Percentiles rank a stretch among this genome's conserved stretches.
Conservation (phyloP, 1,284 basidiomycete species). For the Ceratobasidium sp. region DNA sequence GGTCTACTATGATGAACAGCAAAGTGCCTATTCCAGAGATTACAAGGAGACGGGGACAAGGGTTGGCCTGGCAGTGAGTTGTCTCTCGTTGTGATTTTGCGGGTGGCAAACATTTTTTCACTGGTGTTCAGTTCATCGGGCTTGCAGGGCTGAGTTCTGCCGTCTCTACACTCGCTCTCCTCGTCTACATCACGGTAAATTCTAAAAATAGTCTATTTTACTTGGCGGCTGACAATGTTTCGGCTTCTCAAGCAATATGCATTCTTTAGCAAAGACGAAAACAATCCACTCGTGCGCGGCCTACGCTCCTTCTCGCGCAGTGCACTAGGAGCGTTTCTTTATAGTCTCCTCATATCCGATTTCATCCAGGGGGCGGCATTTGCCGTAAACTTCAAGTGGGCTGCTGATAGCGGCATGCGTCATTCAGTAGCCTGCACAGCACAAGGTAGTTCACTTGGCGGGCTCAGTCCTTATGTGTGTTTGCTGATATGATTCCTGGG, state of each 20-base stretch:
- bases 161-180: constrained; percentile 14
- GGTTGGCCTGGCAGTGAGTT: constrained; percentile 2
- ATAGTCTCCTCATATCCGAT: constrained; percentile 24
- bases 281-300: constrained; percentile 9
- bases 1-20: constrained; percentile 18
- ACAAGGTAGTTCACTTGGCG: constrained; percentile 7
- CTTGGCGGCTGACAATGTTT: not conserved
- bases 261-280: constrained; percentile 15
- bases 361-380: constrained; percentile 23
- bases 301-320: constrained; percentile 22
- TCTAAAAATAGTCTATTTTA: not conserved
- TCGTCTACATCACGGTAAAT: constrained; percentile 19
- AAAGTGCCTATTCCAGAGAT: constrained; percentile 4
- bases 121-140: not conserved
- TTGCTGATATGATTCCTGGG: not conserved
- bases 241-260: not conserved
- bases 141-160: constrained; percentile 20
- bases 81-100: not conserved
- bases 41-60: not conserved
- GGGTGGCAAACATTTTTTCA: not conserved
- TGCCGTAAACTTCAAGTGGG: constrained; percentile 28
- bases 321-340: constrained; percentile 15
- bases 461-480: not conserved
- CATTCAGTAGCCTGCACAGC: constrained; percentile 13
- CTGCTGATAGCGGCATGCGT: constrained; percentile 2